Evolutionary conservation across 208 protist species (phyloP).

Genomic region (Crithidia thermophila): DNA sequence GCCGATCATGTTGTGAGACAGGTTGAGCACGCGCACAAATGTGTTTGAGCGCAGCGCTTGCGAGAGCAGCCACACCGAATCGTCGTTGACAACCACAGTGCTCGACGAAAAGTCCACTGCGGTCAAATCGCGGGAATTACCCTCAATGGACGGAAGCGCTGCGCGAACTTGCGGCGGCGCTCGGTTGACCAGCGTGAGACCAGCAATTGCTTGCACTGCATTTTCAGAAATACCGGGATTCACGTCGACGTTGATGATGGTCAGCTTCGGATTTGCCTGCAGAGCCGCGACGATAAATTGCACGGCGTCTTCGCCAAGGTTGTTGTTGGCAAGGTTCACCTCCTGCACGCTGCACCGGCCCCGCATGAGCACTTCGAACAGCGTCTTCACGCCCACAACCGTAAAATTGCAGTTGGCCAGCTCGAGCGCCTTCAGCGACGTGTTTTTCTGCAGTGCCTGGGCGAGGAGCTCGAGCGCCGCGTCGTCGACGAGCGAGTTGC

Average conservation of each 20-base stretch:
- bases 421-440: slow-evolving; percentile 67
- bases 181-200: slow-evolving; percentile 72
- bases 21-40: slow-evolving; percentile 60
- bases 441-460: slow-evolving; percentile 62
- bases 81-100: slow-evolving; percentile 63
- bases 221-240: slow-evolving; percentile 67
- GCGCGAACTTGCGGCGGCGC: slow-evolving; percentile 62
- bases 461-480: slow-evolving; percentile 61
- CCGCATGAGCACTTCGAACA: slow-evolving; percentile 59
- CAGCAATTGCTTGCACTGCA: slow-evolving; percentile 68
- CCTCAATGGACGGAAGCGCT: slow-evolving; percentile 63
- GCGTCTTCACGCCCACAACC: slow-evolving; percentile 46
- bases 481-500: slow-evolving; percentile 72
- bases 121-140: slow-evolving; percentile 43
- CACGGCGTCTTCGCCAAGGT: slow-evolving; percentile 62
- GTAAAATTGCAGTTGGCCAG: slow-evolving; percentile 89
- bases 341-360: slow-evolving; percentile 58
- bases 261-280: slow-evolving; percentile 64
- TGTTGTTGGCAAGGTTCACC: slow-evolving; percentile 89
- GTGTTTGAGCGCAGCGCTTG: slow-evolving; percentile 67
- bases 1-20: slow-evolving; percentile 85
- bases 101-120: slow-evolving; percentile 67
- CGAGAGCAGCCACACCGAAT: slow-evolving; percentile 67
- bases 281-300: slow-evolving; percentile 58
- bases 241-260: slow-evolving; percentile 69